Conservation (phyloP, 345 rosid species). For the Mangifera indica region DNA sequence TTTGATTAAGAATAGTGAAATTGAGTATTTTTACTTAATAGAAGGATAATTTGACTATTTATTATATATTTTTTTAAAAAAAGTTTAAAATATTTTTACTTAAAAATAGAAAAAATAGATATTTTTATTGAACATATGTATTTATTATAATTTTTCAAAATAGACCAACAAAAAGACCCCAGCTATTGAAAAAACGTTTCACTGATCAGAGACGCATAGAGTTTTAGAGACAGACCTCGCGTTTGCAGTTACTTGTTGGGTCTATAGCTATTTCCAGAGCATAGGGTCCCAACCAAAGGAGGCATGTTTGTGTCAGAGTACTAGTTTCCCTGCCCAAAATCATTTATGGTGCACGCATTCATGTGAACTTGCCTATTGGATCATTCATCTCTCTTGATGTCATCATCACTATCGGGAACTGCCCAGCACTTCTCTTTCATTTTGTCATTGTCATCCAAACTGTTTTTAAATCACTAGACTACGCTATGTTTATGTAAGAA, state of each 20-base stretch:
- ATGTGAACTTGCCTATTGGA: conserved; percentile 28
- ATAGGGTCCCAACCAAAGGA: conserved; percentile 20
- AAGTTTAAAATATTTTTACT: too few species aligned
- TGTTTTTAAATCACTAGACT: neutral
- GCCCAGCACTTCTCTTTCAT: conserved; percentile 1
- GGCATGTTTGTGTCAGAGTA: conserved; percentile 24
- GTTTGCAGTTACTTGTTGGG: conserved; percentile 17
- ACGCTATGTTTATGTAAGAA: neutral
- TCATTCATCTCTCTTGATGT: conserved; percentile 27
- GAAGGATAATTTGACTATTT: too few species aligned
- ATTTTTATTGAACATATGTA: too few species aligned
- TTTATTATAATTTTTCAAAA: too few species aligned
- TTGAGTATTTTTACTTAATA: too few species aligned
- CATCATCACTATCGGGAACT: conserved; percentile 25
- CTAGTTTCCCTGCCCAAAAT: conserved; percentile 1
- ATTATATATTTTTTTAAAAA: too few species aligned
- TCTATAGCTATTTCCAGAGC: conserved; percentile 5
- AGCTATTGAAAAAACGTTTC: conserved; percentile 6
- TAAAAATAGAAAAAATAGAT: too few species aligned
- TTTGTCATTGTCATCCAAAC: conserved; percentile 8
- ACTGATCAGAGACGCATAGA: neutral
- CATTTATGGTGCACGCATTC: conserved; percentile 18
- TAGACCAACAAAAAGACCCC: conserved; percentile 19
- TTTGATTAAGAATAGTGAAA: too few species aligned
- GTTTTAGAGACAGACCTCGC: conserved; percentile 1